Percentiles rank a stretch among this genome's conserved stretches.
These are phyloP conservation scores for Carex arenaria DNA, from an alignment of 202 grass and related monocot species.

Conservation along the genomic window DNA sequence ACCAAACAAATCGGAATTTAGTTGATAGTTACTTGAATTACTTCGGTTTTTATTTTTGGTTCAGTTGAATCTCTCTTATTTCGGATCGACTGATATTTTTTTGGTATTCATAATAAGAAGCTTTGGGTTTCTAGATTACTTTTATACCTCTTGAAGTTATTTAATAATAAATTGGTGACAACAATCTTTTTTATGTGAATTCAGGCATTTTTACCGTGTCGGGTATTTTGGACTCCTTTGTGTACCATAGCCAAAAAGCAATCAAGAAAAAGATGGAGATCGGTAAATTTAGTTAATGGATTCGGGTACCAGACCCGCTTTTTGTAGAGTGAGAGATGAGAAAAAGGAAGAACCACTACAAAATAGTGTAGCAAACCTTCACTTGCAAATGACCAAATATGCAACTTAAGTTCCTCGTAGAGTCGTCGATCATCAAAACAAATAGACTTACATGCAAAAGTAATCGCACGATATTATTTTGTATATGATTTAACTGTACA, in stretches of 20 bases:
- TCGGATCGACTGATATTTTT: no score
- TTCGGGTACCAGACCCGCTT: background rate
- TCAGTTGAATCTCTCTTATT: no score
- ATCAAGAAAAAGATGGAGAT: conserved; percentile 97
- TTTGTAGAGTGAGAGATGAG: background rate
- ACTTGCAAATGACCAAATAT: background rate
- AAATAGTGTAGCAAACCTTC: background rate
- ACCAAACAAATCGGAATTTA: no score
- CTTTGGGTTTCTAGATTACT: background rate
- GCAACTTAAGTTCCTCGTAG: background rate
- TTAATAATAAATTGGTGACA: background rate
- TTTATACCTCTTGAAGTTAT: background rate
- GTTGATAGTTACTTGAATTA: no score
- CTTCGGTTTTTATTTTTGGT: no score
- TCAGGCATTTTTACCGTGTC: conserved; percentile 96
- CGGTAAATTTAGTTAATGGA: conserved; percentile 80
- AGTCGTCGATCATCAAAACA: background rate
- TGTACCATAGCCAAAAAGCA: conserved; percentile 95
- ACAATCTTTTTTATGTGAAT: background rate
- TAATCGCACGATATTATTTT: background rate
- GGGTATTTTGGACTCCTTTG: conserved; percentile 88
- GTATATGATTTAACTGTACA: conserved; percentile 22
- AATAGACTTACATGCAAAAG: conserved; percentile 7
- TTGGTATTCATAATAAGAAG: background rate
- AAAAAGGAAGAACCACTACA: background rate